Base-by-base conservation (phyloP, 495 filamentous ascomycete genomes). In the Penicillium samsonianum region DNA sequence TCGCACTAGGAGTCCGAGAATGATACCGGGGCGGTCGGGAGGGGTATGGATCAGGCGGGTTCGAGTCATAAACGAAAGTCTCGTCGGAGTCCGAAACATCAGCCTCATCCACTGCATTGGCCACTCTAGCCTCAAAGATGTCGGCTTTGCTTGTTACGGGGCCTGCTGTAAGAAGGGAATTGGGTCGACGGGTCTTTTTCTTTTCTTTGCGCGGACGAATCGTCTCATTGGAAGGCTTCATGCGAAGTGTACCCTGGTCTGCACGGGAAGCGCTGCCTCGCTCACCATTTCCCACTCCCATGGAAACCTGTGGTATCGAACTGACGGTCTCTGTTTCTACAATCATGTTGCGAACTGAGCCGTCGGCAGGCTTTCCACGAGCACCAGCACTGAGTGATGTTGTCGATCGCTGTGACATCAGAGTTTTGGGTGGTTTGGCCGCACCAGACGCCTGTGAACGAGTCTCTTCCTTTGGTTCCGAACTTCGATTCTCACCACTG, bases 21-120 rank as follows among this genome's bases (percentile, higher is more conserved):
- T 98, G 93, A 66, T 93, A 94, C 50, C 92, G 82, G 50, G 83
- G 79, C 40, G 89, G 86, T n/a, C 91, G 85, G 41, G 87, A 69
- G 17, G 82, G 88, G 51, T 81, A 83, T 22, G 80, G 80, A 61
- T 98, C 94, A 11, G 90, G 90, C 11, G 95, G 94, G 68, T 98
- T 98, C 10, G 94, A 98, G 74, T 98, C 94, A 75, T 98, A 98
- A 4, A 98, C 93, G 71, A 98, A 98, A 0, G 95, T 98, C 72
- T 97, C 95, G 61, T 97, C 94, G 3, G 95, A 98, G 66, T 96
- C 94, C 16, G 92, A 96, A 8, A 93, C 94, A 71, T 97, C 89
- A 38, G 90, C 91, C 63, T 88, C 84, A 71, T 96, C 92, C 43
- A 98, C 91, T 4, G 93, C 92, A 68, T 87, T 96, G 35, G 94